Conservation (phyloP, 768 basidiomycete species). For the Serendipita sp. region DNA sequence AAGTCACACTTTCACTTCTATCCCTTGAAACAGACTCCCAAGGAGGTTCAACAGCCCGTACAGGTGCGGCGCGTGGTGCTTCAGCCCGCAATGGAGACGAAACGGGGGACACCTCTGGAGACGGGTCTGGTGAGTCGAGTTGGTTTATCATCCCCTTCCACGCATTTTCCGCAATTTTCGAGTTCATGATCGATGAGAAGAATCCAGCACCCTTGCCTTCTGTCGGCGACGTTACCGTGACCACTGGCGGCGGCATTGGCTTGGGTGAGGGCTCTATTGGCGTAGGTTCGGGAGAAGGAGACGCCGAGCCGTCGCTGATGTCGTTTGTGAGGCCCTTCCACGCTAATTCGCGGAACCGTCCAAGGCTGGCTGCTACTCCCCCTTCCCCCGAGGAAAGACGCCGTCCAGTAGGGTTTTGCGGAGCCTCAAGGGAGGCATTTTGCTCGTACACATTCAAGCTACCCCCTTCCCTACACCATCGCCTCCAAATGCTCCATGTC, state of each 20-base stretch:
- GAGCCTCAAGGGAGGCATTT: neutral
- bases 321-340: conserved; percentile 4
- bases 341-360: neutral
- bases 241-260: neutral
- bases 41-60: no score
- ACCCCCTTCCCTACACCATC: neutral
- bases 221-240: neutral
- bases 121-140: conserved; percentile 24
- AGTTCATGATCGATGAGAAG: neutral
- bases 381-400: neutral
- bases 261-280: neutral
- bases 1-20: neutral
- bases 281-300: neutral
- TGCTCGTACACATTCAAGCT: neutral
- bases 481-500: conserved; percentile 19
- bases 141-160: conserved; percentile 57
- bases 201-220: neutral
- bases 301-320: neutral
- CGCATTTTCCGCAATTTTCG: conserved; percentile 25
- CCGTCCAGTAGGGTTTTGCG: neutral
- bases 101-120: conserved; percentile 21
- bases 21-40: no score
- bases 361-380: neutral
- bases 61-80: neutral
- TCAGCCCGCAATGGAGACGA: conserved; percentile 23